Percentiles rank a stretch among this genome's conserved stretches.
Conservation (phyloP, 2,329 filamentous ascomycete species). For the Lasiodiplodia gonubiensis region DNA sequence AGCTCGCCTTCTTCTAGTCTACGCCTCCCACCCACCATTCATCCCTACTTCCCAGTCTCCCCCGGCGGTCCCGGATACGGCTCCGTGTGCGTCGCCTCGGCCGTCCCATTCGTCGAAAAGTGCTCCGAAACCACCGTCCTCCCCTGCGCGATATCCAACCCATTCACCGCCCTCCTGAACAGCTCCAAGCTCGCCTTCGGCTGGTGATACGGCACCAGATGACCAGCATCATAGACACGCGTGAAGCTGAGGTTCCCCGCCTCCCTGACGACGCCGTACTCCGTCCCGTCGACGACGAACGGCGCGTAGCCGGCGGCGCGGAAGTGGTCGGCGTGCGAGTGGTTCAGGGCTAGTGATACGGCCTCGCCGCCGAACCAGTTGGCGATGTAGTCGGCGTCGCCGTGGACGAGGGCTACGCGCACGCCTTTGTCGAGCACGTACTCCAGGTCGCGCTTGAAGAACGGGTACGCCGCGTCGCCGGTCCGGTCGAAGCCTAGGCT, state of each 20-base stretch:
- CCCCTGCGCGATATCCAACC: background rate
- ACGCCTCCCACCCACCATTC: background rate
- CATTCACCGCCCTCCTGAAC: background rate
- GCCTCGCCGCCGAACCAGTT: conserved; percentile 77
- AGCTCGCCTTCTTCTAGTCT: background rate
- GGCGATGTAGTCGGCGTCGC: conserved; percentile 62
- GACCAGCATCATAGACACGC: conserved; percentile 59
- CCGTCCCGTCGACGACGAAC: conserved; percentile 64
- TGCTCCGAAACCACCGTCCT: background rate
- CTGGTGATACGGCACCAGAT: conserved; percentile 56
- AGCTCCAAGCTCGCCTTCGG: conserved; percentile 32
- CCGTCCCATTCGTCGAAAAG: background rate
- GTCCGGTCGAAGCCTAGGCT: conserved; percentile 52
- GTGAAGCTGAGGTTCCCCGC: conserved; percentile 69
- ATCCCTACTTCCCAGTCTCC: background rate
- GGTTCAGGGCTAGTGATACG: conserved; percentile 60
- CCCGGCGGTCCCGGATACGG: background rate
- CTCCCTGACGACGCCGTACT: conserved; percentile 71
- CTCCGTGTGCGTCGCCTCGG: background rate
- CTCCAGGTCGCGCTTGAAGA: conserved; percentile 49
- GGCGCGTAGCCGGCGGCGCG: conserved; percentile 72
- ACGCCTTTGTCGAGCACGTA: conserved; percentile 61
- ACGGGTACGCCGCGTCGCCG: conserved; percentile 54
- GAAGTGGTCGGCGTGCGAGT: conserved; percentile 3
- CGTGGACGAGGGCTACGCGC: conserved; percentile 63